phyloP scores from a whole-genome alignment of 306 rosid genomes.

The Delonix regia region DNA sequence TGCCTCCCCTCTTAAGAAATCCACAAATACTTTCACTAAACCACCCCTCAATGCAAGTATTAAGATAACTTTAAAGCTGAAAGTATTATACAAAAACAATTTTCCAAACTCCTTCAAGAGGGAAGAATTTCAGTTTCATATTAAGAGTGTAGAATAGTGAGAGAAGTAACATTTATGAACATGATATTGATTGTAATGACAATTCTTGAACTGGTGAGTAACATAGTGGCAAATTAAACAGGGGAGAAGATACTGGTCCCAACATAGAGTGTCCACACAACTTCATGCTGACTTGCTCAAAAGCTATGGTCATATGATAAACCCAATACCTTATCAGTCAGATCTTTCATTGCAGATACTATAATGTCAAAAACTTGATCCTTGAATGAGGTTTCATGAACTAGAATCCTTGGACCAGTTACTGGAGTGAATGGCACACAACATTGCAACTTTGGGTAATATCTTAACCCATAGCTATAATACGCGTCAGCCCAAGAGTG shows the following conservation, averaged over 20 bases:
- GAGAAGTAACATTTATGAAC: background rate
- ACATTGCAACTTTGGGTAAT: constrained; percentile 88
- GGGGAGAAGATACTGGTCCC: background rate
- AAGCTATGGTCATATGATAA: constrained; percentile 7
- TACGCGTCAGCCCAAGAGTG: constrained; percentile 99
- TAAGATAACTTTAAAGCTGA: background rate
- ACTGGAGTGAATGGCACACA: constrained; percentile 97
- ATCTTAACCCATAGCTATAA: constrained; percentile 66
- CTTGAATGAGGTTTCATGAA: constrained; percentile 63
- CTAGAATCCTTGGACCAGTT: constrained; percentile 86
- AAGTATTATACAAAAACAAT: background rate
- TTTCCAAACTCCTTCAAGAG: background rate
- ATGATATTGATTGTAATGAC: background rate
- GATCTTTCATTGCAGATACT: constrained; percentile 69
- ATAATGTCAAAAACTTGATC: constrained; percentile 69
- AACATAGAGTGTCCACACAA: background rate
- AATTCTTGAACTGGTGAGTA: background rate
- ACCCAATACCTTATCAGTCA: constrained; percentile 64
- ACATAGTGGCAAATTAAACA: background rate
- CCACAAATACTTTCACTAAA: background rate
- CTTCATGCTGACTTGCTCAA: background rate
- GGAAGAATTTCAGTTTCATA: background rate
- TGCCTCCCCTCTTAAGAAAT: too few species aligned
- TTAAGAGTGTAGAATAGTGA: background rate
- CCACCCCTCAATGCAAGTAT: background rate